These are phyloP conservation scores for Psidium guajava DNA, from an alignment of 345 rosid species.

Conservation along the genomic window DNA sequence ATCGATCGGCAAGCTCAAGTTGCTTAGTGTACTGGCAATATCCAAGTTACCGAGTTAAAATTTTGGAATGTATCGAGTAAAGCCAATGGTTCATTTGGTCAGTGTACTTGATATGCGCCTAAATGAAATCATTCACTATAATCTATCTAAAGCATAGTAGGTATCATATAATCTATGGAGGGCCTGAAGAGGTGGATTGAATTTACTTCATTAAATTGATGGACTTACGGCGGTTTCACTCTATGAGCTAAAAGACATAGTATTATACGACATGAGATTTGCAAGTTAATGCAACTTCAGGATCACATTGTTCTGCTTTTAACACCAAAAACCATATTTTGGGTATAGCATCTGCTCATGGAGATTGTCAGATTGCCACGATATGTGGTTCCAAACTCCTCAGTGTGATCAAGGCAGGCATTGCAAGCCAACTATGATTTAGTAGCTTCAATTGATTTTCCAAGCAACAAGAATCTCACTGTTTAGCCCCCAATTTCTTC, in stretches of 20 bases:
- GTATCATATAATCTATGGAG: neutral
- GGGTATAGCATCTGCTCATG: neutral
- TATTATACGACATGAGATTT: neutral
- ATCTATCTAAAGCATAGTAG: accelerated
- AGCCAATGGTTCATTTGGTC: neutral
- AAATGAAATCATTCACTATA: neutral
- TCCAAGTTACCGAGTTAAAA: neutral
- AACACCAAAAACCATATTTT: neutral
- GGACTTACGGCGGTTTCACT: accelerated
- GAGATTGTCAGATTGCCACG: neutral
- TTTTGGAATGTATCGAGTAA: neutral
- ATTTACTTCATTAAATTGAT: neutral
- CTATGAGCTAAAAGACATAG: neutral
- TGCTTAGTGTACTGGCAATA: neutral
- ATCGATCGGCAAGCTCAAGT: neutral
- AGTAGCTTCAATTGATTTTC: neutral
- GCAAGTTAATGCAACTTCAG: neutral
- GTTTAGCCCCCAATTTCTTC: neutral
- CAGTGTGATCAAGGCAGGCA: neutral
- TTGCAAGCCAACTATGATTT: neutral
- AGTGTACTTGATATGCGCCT: neutral
- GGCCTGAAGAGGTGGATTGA: neutral
- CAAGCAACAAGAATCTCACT: neutral
- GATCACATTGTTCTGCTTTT: neutral
- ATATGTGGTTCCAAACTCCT: neutral